These are phyloP conservation scores for Globisporangium parvum DNA, from an alignment of 352 stramenopile genomes.

Conservation along the genomic window DNA sequence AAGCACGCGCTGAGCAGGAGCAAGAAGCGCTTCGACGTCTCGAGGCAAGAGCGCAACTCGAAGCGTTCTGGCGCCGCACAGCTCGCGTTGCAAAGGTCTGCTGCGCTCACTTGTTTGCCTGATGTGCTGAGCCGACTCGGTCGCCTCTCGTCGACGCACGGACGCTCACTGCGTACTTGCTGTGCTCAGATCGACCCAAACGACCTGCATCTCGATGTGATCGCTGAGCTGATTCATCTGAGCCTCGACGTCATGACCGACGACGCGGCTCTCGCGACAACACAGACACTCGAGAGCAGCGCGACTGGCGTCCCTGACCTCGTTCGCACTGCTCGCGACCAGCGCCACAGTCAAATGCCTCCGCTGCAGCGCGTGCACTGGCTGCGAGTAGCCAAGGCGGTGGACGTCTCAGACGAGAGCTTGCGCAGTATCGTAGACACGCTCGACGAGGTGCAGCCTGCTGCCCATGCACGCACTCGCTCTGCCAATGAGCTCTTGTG, in stretches of 20 bases:
- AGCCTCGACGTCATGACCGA: conserved; percentile 26
- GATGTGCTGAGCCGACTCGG: too few relatives aligned
- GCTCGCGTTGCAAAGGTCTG: conserved; percentile 9
- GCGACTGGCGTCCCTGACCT: conserved; percentile 15
- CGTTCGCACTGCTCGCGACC: conserved; percentile 14
- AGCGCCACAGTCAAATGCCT: conserved; percentile 19
- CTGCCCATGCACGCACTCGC: background rate
- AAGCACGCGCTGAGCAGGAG: conserved; percentile 1
- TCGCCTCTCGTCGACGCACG: background rate
- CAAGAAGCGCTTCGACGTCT: conserved; percentile 1
- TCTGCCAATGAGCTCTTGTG: too few relatives aligned
- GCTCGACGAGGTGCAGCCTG: conserved; percentile 3
- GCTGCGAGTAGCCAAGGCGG: conserved; percentile 27
- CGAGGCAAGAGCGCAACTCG: conserved; percentile 8
- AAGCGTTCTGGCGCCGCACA: conserved; percentile 14
- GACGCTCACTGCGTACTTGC: background rate
- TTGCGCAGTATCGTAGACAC: conserved; percentile 18
- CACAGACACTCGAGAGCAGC: conserved; percentile 16
- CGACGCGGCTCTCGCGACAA: conserved; percentile 10
- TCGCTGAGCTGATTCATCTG: conserved; percentile 32
- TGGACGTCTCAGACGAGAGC: conserved; percentile 16
- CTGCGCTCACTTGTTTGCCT: background rate
- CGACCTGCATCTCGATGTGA: conserved; percentile 26
- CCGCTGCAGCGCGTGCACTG: conserved; percentile 24
- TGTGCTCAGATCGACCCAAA: conserved; percentile 20